These are phyloP conservation scores for Trichoderma orchidacearum DNA, from an alignment of 495 filamentous ascomycete species.

Conservation along the genomic window DNA sequence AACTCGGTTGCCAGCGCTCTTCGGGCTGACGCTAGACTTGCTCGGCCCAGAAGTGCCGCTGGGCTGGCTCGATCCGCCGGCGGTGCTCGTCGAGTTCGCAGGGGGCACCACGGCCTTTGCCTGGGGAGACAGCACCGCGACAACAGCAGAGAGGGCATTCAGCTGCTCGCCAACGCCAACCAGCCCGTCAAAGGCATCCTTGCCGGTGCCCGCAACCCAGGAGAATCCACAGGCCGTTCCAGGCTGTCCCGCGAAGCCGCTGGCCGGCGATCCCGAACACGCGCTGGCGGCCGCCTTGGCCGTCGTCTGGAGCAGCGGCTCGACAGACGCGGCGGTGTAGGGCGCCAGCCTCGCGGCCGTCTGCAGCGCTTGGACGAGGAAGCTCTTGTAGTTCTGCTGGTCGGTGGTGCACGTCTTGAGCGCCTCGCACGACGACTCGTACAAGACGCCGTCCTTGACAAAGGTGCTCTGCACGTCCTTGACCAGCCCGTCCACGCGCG, in stretches of 20 bases:
- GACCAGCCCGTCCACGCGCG: slow-evolving; percentile 41
- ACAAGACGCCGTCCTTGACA: slow-evolving; percentile 41
- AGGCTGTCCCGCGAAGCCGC: not conserved
- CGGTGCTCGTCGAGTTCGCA: not conserved
- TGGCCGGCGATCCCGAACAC: not conserved
- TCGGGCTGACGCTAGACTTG: not conserved
- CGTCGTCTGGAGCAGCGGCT: slow-evolving; percentile 39
- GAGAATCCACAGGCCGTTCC: not conserved
- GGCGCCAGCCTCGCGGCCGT: slow-evolving; percentile 53
- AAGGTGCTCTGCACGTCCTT: slow-evolving; percentile 41
- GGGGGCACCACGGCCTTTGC: not conserved
- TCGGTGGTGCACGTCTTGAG: slow-evolving; percentile 52
- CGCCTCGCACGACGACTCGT: slow-evolving; percentile 58
- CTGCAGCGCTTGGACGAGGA: slow-evolving; percentile 59
- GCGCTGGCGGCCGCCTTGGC: slow-evolving; percentile 42
- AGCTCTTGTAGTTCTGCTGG: slow-evolving; percentile 62
- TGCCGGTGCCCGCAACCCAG: not conserved
- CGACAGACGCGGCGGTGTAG: slow-evolving; percentile 39
- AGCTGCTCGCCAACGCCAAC: not conserved
- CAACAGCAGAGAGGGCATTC: not conserved
- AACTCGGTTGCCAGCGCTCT: not conserved
- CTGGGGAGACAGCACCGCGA: not conserved
- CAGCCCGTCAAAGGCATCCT: not conserved
- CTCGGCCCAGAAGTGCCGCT: not conserved
- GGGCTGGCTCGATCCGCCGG: not conserved